These are phyloP conservation scores for Gossypium rotundifolium DNA, from an alignment of 345 rosid genomes.

Conservation along the genomic window DNA sequence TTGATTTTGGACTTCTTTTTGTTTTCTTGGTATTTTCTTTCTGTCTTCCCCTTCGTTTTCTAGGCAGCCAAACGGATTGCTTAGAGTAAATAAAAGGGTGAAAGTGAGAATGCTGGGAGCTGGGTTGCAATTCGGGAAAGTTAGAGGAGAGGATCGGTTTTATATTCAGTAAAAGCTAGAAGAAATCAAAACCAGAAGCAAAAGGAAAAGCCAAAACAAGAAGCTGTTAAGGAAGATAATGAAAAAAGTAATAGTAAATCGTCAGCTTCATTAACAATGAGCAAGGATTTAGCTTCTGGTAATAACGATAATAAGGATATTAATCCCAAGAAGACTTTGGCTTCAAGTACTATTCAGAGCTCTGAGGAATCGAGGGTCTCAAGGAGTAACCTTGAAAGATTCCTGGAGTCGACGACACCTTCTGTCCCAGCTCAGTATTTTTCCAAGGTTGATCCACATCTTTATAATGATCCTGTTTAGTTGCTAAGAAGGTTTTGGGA, in stretches of 20 bases:
- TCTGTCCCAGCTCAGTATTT: slow-evolving; percentile 31
- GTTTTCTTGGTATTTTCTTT: neutral
- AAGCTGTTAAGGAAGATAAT: slow-evolving; percentile 14
- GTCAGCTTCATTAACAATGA: slow-evolving; percentile 3
- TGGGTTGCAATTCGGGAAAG: slow-evolving; percentile 25
- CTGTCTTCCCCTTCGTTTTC: neutral
- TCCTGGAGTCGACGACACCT: slow-evolving; percentile 35
- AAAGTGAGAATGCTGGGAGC: slow-evolving; percentile 32
- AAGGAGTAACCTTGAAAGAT: slow-evolving; percentile 33
- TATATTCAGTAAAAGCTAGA: slow-evolving; percentile 31
- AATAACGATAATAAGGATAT: neutral
- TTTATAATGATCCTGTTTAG: neutral
- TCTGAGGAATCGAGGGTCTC: slow-evolving; percentile 17
- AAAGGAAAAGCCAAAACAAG: slow-evolving; percentile 20
- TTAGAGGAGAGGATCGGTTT: slow-evolving; percentile 33
- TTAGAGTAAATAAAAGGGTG: neutral
- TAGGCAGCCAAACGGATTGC: slow-evolving; percentile 9
- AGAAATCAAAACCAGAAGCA: slow-evolving; percentile 24
- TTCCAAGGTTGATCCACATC: slow-evolving; percentile 23
- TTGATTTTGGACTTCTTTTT: neutral
- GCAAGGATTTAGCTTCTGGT: slow-evolving; percentile 3
- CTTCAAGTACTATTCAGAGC: neutral
- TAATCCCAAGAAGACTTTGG: slow-evolving; percentile 1
- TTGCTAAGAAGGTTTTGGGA: neutral
- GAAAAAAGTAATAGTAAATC: neutral